Evolutionary conservation across 345 rosid species (phyloP), one percentile per base, ranked within the genome.

Genomic region (Durio zibethinus): DNA sequence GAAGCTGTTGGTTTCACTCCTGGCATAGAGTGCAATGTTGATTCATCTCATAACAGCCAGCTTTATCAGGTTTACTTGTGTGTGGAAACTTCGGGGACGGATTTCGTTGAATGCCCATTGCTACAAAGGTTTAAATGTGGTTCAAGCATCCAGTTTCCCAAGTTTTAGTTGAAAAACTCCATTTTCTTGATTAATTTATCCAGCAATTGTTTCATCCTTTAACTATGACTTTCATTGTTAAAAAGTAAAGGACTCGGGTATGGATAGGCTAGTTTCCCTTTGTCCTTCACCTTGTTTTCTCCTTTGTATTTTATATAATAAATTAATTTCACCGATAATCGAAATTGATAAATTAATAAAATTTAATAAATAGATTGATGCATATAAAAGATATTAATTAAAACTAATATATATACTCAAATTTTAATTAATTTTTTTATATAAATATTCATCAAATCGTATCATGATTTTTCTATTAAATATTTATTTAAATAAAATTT

Each of bases 1-100:
- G 87, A 83, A 33, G 88, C 10, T 0, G 79, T 64, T 25, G 96
- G 97, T 7, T 87, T 77, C 74, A 84, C 82, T 10, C 89, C 97
- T 0, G 92, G 87, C 40, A 68, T 94, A 36, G 72, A 85, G n/a
- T 94, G 97, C 85, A 94, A 94, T 54, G 54, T 78, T 7, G 96
- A 91, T 80, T 18, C 84, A 0, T 80, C 85, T 0, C 83, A 38
- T 6, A 87, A 94, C 40, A 63, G 78, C 52, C 97, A 92, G 76
- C 87, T 94, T 15, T 82, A 54, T 31, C 81, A 92, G 76, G 78
- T 94, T 40, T 92, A 79, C 56, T 1, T 90, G 73, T 92, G 98
- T 35, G 98, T 88, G 0, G 96, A 92, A 65, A 88, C 84, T 61
- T 88, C 94, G 4, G 98, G 88, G 2, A 74, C 89, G 18, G 87